These are phyloP conservation scores for Debaryomycetaceae sp. DNA, from an alignment of 1,139 yeast genomes.

Conservation along the genomic window DNA sequence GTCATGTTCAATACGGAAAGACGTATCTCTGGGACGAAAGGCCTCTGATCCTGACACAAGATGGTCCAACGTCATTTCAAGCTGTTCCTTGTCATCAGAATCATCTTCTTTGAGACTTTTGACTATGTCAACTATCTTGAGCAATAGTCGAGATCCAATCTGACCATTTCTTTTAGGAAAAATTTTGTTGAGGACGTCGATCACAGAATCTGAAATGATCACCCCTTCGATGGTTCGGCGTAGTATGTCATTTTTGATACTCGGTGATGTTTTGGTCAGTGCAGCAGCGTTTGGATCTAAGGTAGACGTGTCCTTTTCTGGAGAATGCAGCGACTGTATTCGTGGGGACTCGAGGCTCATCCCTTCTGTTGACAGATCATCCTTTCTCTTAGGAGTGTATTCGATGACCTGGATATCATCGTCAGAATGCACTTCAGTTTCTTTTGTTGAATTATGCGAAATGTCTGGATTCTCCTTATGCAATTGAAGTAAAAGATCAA, in stretches of 20 bases:
- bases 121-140: slow-evolving; percentile 2
- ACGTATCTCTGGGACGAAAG: slow-evolving; percentile 1
- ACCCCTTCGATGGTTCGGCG: neutral
- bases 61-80: neutral
- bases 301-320: slow-evolving; percentile 1
- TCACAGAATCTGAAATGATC: neutral
- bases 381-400: slow-evolving; percentile 6
- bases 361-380: neutral
- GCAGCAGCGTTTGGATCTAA: slow-evolving; percentile 8
- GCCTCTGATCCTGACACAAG: neutral
- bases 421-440: slow-evolving; percentile 6
- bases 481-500: slow-evolving; percentile 22
- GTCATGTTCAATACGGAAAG: slow-evolving; percentile 5
- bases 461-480: slow-evolving; percentile 16
- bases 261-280: neutral
- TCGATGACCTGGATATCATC: slow-evolving; percentile 23
- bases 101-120: slow-evolving; percentile 3
- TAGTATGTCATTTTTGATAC: slow-evolving; percentile 3
- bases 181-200: slow-evolving; percentile 3
- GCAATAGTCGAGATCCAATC: slow-evolving; percentile 1
- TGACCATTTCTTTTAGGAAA: slow-evolving; percentile 4
- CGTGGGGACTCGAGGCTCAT: neutral
- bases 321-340: neutral
- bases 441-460: neutral
- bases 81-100: neutral